Percentiles rank a stretch among this genome's conserved stretches.
Evolutionary conservation across 176 grass and related monocot genomes (phyloP).

Genomic region (Oryza australiensis): DNA sequence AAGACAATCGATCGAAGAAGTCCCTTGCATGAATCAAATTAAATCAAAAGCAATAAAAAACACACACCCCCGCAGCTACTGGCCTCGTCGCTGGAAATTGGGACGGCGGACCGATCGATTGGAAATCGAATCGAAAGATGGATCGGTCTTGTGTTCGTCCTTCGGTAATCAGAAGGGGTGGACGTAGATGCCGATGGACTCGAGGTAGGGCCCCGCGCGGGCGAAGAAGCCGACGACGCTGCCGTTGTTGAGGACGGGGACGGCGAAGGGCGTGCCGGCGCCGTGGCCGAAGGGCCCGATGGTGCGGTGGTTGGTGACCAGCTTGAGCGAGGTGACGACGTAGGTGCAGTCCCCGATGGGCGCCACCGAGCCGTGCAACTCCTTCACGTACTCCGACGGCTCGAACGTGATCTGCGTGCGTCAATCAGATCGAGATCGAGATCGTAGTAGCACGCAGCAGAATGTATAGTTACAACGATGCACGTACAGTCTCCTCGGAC

Average conservation of each 20-base stretch:
- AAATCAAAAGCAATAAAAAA: no score
- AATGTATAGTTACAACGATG: no score
- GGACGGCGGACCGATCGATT: no score
- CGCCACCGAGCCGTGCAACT: background rate
- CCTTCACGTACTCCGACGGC: slow-evolving; percentile 13
- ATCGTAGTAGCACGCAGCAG: no score
- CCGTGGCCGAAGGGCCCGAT: slow-evolving; percentile 16
- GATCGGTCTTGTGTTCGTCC: no score
- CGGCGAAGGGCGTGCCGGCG: slow-evolving; percentile 9
- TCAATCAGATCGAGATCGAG: no score
- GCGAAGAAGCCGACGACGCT: slow-evolving; percentile 31
- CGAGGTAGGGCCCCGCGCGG: slow-evolving; percentile 17
- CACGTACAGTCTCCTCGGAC: background rate
- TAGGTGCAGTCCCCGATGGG: background rate
- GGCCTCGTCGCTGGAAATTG: no score
- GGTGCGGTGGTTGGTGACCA: slow-evolving; percentile 10
- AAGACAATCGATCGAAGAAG: no score
- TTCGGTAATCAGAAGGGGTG: background rate
- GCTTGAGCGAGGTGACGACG: slow-evolving; percentile 12
- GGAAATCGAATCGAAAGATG: no score
- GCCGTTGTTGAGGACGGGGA: slow-evolving; percentile 34
- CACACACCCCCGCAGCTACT: no score
- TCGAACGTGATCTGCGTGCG: slow-evolving; percentile 8
- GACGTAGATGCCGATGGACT: slow-evolving; percentile 43
- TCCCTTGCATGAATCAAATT: no score